These are phyloP conservation scores for Alloteropsis semialata DNA, from an alignment of 176 grass and related monocot genomes.

Conservation along the genomic window DNA sequence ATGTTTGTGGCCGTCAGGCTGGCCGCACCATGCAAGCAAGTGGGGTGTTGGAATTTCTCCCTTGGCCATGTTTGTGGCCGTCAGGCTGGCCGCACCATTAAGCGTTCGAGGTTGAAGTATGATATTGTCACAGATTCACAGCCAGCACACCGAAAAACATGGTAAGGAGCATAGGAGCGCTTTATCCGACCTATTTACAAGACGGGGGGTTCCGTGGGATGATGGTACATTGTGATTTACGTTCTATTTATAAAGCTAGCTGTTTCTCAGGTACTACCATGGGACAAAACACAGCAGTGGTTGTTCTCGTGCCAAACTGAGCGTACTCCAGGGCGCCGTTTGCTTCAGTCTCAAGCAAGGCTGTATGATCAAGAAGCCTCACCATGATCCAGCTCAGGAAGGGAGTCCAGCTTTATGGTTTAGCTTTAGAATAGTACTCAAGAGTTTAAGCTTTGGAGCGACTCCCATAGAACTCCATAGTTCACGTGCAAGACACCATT, in stretches of 20 bases:
- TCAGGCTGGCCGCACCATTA: not conserved
- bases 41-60: not conserved
- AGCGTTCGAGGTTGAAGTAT: not conserved
- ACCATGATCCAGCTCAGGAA: conserved; percentile 13
- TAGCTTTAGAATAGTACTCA: not conserved
- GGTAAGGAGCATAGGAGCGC: not conserved
- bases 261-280: not conserved
- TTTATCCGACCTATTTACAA: conserved; percentile 50
- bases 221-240: conserved; percentile 12
- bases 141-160: conserved; percentile 7
- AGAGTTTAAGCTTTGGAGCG: not conserved
- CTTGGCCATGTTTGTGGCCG: not conserved
- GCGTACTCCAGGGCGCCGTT: not conserved
- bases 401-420: not conserved
- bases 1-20: not conserved
- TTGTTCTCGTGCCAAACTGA: conserved; percentile 3
- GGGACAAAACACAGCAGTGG: not conserved
- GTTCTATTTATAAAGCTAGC: not conserved
- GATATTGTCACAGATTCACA: not conserved
- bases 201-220: conserved; percentile 12
- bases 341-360: not conserved
- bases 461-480: conserved; percentile 6
- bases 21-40: not conserved
- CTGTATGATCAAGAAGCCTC: not conserved
- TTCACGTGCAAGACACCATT: not conserved